Evolutionary conservation across 78 protist genomes (phyloP).

Genomic region (Speleostelium caveatum): DNA sequence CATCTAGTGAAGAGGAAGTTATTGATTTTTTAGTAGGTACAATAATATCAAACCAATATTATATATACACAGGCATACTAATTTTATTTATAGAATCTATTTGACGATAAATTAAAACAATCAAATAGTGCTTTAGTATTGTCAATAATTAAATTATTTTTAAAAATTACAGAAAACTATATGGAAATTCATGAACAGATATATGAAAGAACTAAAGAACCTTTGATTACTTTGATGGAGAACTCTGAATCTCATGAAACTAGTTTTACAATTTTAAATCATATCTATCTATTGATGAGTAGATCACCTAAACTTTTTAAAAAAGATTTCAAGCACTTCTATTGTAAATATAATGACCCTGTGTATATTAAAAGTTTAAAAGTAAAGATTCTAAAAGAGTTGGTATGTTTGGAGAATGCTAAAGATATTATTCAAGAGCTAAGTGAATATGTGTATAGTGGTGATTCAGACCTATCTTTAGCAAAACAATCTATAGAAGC

Average conservation of each 20-base stretch:
- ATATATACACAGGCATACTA: neutral
- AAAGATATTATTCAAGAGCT: conserved; percentile 88
- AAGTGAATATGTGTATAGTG: conserved; percentile 31
- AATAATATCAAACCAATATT: neutral
- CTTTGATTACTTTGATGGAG: conserved; percentile 86
- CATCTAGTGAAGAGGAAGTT: conserved; percentile 67
- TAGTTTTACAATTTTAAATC: conserved; percentile 84
- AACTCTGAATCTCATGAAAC: conserved; percentile 71
- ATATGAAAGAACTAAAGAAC: conserved; percentile 77
- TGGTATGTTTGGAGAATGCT: conserved; percentile 36
- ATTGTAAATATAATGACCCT: conserved; percentile 85
- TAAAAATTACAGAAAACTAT: conserved; percentile 85
- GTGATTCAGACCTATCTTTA: neutral
- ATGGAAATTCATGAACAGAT: conserved; percentile 88
- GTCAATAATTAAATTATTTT: conserved; percentile 86
- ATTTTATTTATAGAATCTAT: conserved; percentile 59
- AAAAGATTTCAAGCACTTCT: conserved; percentile 77
- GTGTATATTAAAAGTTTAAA: conserved; percentile 87
- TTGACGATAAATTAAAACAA: conserved; percentile 88
- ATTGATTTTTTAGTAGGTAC: conserved; percentile 85
- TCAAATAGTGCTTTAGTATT: conserved; percentile 91
- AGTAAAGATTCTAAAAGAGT: conserved; percentile 80
- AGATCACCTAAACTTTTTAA: conserved; percentile 84
- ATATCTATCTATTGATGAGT: conserved; percentile 84
- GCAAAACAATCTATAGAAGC: conserved; percentile 4